These are phyloP conservation scores for Penicillium bovifimosum DNA, from an alignment of 495 filamentous ascomycete genomes.

Conservation along the genomic window DNA sequence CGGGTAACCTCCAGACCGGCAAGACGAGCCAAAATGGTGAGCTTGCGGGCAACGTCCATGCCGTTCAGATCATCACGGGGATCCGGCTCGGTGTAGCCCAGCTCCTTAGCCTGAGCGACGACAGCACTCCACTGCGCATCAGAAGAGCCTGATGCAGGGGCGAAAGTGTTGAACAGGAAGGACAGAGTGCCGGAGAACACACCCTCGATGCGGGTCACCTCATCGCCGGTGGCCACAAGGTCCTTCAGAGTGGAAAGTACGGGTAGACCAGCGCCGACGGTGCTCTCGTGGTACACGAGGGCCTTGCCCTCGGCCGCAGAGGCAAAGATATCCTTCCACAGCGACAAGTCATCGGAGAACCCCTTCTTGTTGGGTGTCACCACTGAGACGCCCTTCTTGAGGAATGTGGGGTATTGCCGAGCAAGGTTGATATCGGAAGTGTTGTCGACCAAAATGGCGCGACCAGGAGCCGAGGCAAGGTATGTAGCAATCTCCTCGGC, in stretches of 20 bases:
- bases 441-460: conserved; percentile 84
- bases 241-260: conserved; percentile 88
- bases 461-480: conserved; percentile 63
- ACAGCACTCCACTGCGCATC: conserved; percentile 75
- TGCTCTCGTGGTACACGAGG: conserved; percentile 86
- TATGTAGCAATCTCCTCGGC: conserved; percentile 64
- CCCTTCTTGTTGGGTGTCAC: conserved; percentile 98
- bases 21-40: conserved; percentile 85
- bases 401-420: conserved; percentile 67
- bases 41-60: conserved; percentile 91
- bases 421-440: conserved; percentile 81
- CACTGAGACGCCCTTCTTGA: conserved; percentile 74
- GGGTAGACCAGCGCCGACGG: conserved; percentile 86
- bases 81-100: conserved; percentile 97
- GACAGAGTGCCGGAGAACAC: conserved; percentile 95
- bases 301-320: conserved; percentile 58
- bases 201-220: conserved; percentile 83
- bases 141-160: conserved; percentile 58
- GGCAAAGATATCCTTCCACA: conserved; percentile 79
- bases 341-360: conserved; percentile 66
- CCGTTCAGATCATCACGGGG: conserved; percentile 95
- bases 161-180: conserved; percentile 94
- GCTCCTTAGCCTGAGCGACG: conserved; percentile 81
- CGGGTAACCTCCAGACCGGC: conserved; percentile 70
- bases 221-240: conserved; percentile 81